Evolutionary conservation across 352 stramenopile genomes (phyloP).

Genomic region (Globisporangium heterothallicum): DNA sequence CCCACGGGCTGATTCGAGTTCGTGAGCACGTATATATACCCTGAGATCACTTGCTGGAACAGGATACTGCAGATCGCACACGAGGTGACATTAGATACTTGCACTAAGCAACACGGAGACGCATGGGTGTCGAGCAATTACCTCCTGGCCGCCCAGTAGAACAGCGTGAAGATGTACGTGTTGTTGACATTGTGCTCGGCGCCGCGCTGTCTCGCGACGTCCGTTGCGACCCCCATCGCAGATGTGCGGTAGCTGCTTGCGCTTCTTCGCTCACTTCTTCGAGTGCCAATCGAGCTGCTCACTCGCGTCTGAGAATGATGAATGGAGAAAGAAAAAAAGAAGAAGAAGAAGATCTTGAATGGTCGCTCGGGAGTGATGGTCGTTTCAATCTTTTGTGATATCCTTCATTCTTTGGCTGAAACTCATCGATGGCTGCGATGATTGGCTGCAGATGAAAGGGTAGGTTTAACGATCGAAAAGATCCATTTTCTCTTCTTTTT

Average conservation of each 20-base stretch:
- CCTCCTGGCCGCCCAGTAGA: conserved; percentile 67
- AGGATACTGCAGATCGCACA: conserved; percentile 34
- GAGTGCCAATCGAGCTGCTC: no score
- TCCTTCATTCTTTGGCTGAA: neutral
- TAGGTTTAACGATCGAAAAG: conserved; percentile 1
- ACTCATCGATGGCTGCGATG: neutral
- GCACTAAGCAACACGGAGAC: neutral
- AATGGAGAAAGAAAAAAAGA: no score
- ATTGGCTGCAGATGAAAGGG: neutral
- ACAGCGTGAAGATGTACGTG: conserved; percentile 69
- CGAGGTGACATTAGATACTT: no score
- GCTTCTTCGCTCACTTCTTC: neutral
- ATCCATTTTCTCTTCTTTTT: no score
- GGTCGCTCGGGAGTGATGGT: conserved; percentile 1
- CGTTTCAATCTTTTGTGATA: neutral
- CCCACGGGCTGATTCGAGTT: conserved; percentile 70
- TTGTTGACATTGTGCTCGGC: conserved; percentile 50
- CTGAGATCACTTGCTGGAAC: conserved; percentile 72
- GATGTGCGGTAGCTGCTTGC: neutral
- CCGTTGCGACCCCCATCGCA: neutral
- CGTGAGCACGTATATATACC: conserved; percentile 75
- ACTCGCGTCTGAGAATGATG: neutral
- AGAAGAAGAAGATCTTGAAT: conserved; percentile 1
- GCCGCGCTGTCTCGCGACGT: neutral
- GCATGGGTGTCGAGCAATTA: conserved; percentile 11